Evolutionary conservation across 345 rosid species (phyloP).

Genomic region (Heritiera littoralis): DNA sequence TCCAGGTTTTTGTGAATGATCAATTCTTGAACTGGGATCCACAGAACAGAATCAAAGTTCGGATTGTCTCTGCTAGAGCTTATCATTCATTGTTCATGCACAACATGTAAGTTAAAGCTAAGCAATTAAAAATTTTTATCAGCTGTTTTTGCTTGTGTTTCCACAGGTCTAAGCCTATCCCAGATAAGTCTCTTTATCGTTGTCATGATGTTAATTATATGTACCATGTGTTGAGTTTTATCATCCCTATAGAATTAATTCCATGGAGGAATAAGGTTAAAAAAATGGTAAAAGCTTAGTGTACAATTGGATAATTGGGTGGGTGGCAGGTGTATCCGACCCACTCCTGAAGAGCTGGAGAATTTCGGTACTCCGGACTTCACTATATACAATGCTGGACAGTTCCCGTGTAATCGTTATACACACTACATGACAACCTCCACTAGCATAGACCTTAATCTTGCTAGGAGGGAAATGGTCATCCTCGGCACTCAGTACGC

Average conservation of each 20-base stretch:
- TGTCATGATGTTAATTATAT: conserved; percentile 32
- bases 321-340: conserved; percentile 98
- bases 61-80: conserved; percentile 97
- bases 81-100: conserved; percentile 99
- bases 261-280: conserved; percentile 30
- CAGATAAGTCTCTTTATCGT: conserved; percentile 48
- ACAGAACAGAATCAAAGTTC: conserved; percentile 85
- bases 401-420: conserved; percentile 97
- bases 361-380: conserved; percentile 97
- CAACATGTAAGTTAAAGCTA: conserved; percentile 77
- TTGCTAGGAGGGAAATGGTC: conserved; percentile 95
- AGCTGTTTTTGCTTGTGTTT: conserved; percentile 16
- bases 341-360: conserved; percentile 97
- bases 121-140: not conserved
- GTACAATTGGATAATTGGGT: conserved; percentile 64
- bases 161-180: conserved; percentile 27
- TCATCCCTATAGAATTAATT: conserved; percentile 19
- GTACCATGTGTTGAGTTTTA: conserved; percentile 27
- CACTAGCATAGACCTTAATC: conserved; percentile 93
- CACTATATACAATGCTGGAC: conserved; percentile 98
- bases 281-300: conserved; percentile 46
- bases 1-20: conserved; percentile 89
- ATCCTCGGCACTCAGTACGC: conserved; percentile 98
- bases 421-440: conserved; percentile 99
- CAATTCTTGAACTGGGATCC: conserved; percentile 97